phyloP scores from a whole-genome alignment of 805 yeast genomes.

The Myxozyma kluyveri region DNA sequence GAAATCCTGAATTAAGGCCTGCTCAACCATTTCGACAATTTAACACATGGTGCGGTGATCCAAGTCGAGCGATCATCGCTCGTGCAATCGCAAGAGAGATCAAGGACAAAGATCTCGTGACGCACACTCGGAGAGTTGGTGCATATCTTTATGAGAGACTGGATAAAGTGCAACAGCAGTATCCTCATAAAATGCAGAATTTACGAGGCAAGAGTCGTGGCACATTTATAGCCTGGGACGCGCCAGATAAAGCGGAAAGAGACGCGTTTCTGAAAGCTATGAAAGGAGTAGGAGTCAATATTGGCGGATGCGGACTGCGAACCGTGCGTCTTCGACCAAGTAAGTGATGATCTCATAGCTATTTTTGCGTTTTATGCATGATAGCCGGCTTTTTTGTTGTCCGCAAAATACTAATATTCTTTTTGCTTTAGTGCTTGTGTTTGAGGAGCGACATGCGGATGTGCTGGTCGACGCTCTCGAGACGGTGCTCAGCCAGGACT shows the following conservation, averaged over 20 bases:
- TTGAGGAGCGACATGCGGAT: constrained; percentile 78
- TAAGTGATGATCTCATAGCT: not conserved
- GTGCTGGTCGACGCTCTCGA: constrained; percentile 50
- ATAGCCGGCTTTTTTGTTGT: not conserved
- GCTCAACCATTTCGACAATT: constrained; percentile 80
- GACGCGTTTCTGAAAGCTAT: constrained; percentile 59
- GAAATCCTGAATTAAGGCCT: constrained; percentile 69
- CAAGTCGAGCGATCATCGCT: constrained; percentile 73
- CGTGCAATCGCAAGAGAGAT: constrained; percentile 70
- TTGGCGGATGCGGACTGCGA: constrained; percentile 81
- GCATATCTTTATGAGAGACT: constrained; percentile 60
- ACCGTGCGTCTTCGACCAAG: constrained; percentile 78
- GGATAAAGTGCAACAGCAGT: constrained; percentile 49
- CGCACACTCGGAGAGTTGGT: constrained; percentile 61
- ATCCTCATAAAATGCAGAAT: constrained; percentile 51
- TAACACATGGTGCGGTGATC: constrained; percentile 94
- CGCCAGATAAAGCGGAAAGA: constrained; percentile 54
- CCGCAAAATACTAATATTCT: not conserved
- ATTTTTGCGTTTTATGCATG: too few relatives aligned
- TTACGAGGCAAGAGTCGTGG: constrained; percentile 74
- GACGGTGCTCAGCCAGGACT: constrained; percentile 38
- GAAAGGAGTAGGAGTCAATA: constrained; percentile 66
- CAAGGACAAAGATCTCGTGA: constrained; percentile 56
- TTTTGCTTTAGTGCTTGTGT: constrained; percentile 54
- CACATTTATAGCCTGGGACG: constrained; percentile 80